A percentile compares a stretch with the other conserved stretches of the same genome.
Evolutionary conservation across 768 basidiomycete species (phyloP).

Genomic region (Calocera cornea): DNA sequence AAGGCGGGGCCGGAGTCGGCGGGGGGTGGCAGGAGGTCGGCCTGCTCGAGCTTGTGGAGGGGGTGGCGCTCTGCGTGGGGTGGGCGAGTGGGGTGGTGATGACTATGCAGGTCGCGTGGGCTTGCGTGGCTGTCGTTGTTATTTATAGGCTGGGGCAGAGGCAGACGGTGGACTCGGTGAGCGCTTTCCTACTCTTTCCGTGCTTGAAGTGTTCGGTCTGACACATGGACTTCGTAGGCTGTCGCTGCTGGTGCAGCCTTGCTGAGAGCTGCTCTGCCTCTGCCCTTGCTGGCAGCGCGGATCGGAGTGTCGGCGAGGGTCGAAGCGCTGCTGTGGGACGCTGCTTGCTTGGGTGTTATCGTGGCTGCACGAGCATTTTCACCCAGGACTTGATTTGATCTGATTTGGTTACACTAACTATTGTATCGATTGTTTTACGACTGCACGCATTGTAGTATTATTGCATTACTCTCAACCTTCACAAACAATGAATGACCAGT

Average conservation of each 20-base stretch:
- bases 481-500: no score
- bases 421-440: neutral
- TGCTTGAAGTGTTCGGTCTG: neutral
- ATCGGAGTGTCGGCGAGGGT: neutral
- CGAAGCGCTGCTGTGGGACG: constrained; percentile 1
- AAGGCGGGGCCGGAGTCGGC: neutral
- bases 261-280: neutral
- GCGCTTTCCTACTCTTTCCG: neutral
- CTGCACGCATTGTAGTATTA: neutral
- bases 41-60: neutral
- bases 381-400: neutral
- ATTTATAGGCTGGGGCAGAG: neutral
- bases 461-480: no score
- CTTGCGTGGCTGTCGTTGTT: neutral
- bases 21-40: neutral
- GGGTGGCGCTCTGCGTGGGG: neutral
- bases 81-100: neutral
- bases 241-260: neutral
- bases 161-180: neutral
- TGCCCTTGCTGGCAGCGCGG: neutral
- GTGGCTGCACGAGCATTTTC: neutral
- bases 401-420: neutral
- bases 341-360: neutral
- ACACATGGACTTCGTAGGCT: neutral
- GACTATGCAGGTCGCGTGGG: neutral